Percentiles rank a stretch among this genome's conserved stretches.
phyloP scores from a whole-genome alignment of 306 rosid species.

The Myrica gale region DNA sequence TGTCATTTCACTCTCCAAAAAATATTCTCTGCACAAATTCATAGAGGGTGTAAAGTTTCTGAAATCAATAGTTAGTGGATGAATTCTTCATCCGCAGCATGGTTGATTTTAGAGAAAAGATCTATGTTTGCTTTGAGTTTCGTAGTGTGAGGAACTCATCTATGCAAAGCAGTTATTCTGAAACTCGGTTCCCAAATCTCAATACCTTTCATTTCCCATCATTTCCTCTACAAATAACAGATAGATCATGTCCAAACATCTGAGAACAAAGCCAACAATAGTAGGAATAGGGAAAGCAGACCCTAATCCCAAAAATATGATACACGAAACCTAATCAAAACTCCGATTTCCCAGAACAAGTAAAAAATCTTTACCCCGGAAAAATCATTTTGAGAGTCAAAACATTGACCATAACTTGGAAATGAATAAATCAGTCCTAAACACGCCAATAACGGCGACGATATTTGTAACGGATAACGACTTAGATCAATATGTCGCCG shows the following conservation, averaged over 20 bases:
- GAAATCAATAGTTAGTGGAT: too few species aligned
- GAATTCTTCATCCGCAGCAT: background rate
- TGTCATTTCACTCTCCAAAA: too few species aligned
- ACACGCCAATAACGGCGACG: background rate
- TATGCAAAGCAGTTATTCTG: background rate
- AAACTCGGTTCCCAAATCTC: background rate
- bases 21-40: too few species aligned
- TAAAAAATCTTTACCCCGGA: too few species aligned
- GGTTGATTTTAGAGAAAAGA: too few species aligned
- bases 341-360: background rate
- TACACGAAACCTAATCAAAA: background rate
- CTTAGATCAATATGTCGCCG: background rate
- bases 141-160: background rate
- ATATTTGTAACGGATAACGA: background rate
- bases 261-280: background rate
- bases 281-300: background rate
- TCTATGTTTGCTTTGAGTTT: background rate
- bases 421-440: background rate
- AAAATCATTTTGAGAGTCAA: background rate
- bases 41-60: too few species aligned
- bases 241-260: background rate
- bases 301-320: background rate
- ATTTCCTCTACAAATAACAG: background rate
- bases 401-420: background rate
- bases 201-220: background rate